Evolutionary conservation across 163 green algal genomes (phyloP).

Genomic region (Volvox carteri): DNA sequence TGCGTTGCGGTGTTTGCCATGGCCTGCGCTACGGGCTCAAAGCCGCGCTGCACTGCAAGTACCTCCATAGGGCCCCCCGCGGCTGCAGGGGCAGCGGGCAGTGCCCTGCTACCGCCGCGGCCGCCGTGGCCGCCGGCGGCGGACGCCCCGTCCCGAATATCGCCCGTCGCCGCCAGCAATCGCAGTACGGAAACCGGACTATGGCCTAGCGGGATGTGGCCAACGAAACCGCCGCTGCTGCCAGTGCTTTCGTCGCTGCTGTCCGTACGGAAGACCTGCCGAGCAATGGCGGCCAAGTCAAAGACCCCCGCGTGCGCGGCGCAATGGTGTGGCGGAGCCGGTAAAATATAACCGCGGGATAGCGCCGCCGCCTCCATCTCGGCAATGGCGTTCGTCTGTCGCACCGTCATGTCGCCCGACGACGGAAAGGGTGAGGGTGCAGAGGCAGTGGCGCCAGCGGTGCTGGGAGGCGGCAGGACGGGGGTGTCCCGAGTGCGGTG

Average conservation of each 20-base stretch:
- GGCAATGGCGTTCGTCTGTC: too few relatives aligned
- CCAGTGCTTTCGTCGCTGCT: slow-evolving; percentile 16
- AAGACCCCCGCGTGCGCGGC: background rate
- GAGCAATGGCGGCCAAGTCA: background rate
- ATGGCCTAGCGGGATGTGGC: background rate
- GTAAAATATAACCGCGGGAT: background rate
- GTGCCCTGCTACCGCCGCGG: too few relatives aligned
- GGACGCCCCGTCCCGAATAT: too few relatives aligned
- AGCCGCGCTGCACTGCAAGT: too few relatives aligned
- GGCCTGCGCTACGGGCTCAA: too few relatives aligned
- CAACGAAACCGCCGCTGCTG: background rate
- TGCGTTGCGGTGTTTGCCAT: too few relatives aligned
- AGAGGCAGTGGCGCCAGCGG: slow-evolving; percentile 5
- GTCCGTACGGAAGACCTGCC: background rate
- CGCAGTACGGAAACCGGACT: slow-evolving; percentile 5
- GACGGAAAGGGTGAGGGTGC: too few relatives aligned
- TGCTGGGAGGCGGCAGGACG: background rate
- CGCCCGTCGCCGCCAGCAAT: background rate
- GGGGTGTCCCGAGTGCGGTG: background rate
- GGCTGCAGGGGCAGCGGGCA: too few relatives aligned
- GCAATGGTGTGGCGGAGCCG: background rate
- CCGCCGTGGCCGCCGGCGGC: too few relatives aligned
- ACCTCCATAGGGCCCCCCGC: too few relatives aligned
- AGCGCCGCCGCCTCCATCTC: background rate
- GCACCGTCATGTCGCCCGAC: background rate